Percentiles rank a stretch among this genome's conserved stretches.
Conservation (phyloP, 768 basidiomycete genomes). For the Suillus variegatus region DNA sequence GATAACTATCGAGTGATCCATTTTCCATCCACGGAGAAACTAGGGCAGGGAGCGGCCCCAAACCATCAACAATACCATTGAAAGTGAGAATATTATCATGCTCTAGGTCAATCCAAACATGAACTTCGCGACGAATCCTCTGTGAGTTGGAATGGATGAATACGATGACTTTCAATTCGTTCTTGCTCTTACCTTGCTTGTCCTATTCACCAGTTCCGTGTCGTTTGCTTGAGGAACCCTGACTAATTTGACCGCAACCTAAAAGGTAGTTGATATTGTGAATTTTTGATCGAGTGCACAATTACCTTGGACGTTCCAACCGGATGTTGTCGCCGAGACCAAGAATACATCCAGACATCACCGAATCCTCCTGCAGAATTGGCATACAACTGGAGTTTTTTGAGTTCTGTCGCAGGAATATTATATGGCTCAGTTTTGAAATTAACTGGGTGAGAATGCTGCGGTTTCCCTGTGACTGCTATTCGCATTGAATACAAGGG, state of each 20-base stretch:
- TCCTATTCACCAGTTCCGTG: neutral
- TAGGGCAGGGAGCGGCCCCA: slow-evolving; percentile 22
- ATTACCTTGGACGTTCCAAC: neutral
- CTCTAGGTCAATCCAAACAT: slow-evolving; percentile 7
- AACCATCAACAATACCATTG: slow-evolving; percentile 17
- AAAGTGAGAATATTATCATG: slow-evolving; percentile 22
- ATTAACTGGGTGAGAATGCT: neutral
- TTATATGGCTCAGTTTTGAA: neutral
- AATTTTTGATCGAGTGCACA: neutral
- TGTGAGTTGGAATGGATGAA: neutral
- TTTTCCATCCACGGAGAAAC: slow-evolving; percentile 31
- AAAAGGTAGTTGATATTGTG: neutral
- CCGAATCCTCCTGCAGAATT: slow-evolving; percentile 6
- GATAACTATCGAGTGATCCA: slow-evolving; percentile 32
- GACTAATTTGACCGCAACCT: slow-evolving; percentile 13
- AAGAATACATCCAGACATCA: slow-evolving; percentile 14
- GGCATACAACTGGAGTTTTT: neutral
- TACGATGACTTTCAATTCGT: neutral
- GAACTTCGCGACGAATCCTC: slow-evolving; percentile 9
- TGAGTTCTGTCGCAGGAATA: neutral
- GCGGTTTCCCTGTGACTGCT: neutral
- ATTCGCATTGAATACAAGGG: neutral
- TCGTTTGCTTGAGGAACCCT: slow-evolving; percentile 1
- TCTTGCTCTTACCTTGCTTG: slow-evolving; percentile 1
- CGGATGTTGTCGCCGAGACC: neutral